Evolutionary conservation across 306 rosid genomes (phyloP).

Genomic region (Adenanthera pavonina): DNA sequence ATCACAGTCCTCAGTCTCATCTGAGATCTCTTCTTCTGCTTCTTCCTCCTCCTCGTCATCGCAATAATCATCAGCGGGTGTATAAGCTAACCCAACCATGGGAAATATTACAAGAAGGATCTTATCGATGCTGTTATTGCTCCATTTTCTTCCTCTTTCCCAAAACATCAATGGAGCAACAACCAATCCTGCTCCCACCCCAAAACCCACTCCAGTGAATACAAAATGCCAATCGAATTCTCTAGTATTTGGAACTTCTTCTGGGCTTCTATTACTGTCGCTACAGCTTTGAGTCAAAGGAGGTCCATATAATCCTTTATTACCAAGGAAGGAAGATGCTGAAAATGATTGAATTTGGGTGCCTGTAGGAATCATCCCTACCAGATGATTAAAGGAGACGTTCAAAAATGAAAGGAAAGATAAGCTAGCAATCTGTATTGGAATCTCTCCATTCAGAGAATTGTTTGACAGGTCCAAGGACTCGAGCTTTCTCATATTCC

Average conservation of each 20-base stretch:
- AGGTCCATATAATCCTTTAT: conserved; percentile 48
- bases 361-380: conserved; percentile 46
- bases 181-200: conserved; percentile 78
- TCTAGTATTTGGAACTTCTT: not conserved
- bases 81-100: conserved; percentile 58
- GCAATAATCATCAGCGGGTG: conserved; percentile 45
- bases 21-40: conserved; percentile 34
- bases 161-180: conserved; percentile 61
- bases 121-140: conserved; percentile 50
- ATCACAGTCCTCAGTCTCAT: conserved; percentile 36
- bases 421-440: conserved; percentile 34
- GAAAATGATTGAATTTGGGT: conserved; percentile 49
- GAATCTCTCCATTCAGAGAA: conserved; percentile 48
- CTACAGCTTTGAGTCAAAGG: conserved; percentile 39
- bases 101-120: conserved; percentile 69
- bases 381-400: conserved; percentile 48
- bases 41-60: conserved; percentile 44
- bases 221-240: conserved; percentile 73
- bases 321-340: conserved; percentile 34
- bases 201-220: conserved; percentile 75
- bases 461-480: conserved; percentile 62
- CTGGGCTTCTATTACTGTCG: not conserved
- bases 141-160: conserved; percentile 80
- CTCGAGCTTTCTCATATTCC: conserved; percentile 47
- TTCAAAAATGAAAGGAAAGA: conserved; percentile 49